Base-by-base conservation (phyloP, 768 basidiomycete species). In the Serendipita sp. region DNA sequence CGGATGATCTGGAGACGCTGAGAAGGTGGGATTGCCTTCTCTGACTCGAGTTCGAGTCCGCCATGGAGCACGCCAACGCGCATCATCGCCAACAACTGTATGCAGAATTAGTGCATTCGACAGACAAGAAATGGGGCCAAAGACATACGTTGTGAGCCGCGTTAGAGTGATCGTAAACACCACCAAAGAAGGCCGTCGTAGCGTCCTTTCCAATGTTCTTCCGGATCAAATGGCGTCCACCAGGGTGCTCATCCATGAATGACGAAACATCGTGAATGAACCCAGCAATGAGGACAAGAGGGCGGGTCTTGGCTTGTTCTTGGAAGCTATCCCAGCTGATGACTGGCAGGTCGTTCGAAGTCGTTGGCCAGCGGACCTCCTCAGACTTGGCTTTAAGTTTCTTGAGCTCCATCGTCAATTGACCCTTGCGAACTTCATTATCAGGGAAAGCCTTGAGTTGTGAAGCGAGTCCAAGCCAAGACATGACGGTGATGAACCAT, bases 391-490 rank as follows among this genome's bases (percentile, higher is more conserved):
- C 80, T 61, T 86, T 82, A 38, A 96, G 78, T 67, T 85, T 85
- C 77, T 94, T 94, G 61, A 97, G 79, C 70, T 94, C 80, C 91
- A 97, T 94, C 31, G 93, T 94, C 48, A 94, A 80, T 70, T 92
- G 85, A 34, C 93, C 93, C 75, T 96, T 97, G 65, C 76, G 76
- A 68, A 86, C 82, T 67, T 86, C 85, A 67, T 85, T 86, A 7
- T 84, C 83, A 2, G 83, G 81, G 78, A 85, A 86, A 7, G 64
- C 77, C 77, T 86, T 86, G 65, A 89, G 78, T 71, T 87, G 84
- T 45, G 79, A 79, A 22, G 86, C 85, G 48, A 86, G 78, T 28
- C 88, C 86, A 50, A 90, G 20, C 64, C 75, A 66, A 62, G 80
- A 70, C 74, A 79, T 79, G 11, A 74, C 73, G 75, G 77, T 79